These are phyloP conservation scores for Veloboletus limbatus DNA, from an alignment of 1,284 basidiomycete genomes.

Conservation along the genomic window DNA sequence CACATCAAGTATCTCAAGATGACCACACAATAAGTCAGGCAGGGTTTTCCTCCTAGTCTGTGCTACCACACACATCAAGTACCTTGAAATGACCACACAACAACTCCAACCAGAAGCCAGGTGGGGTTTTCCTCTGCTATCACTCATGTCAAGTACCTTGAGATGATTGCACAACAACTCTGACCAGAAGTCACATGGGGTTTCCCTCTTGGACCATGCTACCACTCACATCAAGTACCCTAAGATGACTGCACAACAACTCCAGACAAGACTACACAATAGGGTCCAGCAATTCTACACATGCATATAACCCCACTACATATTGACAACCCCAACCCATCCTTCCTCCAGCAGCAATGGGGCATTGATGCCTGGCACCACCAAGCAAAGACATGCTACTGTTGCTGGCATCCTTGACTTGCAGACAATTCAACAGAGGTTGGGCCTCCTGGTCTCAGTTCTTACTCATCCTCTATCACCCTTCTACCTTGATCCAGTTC, in stretches of 20 bases:
- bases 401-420: no score
- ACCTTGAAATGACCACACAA: no score
- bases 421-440: no score
- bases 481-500: no score
- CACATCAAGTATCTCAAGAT: conserved; percentile 80
- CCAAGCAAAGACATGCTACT: conserved; percentile 64
- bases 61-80: no score
- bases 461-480: no score
- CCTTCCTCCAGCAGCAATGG: conserved; percentile 60
- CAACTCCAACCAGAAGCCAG: no score
- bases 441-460: no score
- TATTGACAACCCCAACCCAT: conserved; percentile 7
- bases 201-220: conserved; percentile 79
- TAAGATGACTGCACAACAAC: conserved; percentile 67
- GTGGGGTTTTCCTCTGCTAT: no score
- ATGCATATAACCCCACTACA: conserved; percentile 31
- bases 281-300: conserved; percentile 73
- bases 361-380: conserved; percentile 79
- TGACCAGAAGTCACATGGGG: conserved; percentile 87
- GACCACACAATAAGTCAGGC: conserved; percentile 64
- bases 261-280: conserved; percentile 70
- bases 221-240: conserved; percentile 79
- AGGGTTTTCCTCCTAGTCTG: no score
- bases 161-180: no score
- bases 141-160: no score